Evolutionary conservation across 805 yeast species (phyloP).

Genomic region (Starmerella geochares): DNA sequence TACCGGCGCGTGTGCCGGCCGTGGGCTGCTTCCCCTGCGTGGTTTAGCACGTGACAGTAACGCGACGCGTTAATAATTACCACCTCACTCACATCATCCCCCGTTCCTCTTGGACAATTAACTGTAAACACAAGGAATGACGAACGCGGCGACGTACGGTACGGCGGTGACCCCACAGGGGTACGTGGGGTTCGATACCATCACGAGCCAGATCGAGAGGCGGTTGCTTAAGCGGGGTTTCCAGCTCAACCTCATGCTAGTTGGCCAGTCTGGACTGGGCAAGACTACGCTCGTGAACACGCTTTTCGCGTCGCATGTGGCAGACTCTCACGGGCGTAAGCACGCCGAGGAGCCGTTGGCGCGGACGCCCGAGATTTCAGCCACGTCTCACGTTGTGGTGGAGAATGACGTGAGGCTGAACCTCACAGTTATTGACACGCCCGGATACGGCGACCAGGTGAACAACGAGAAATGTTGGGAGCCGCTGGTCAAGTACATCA

Average conservation of each 20-base stretch:
- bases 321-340: constrained; percentile 63
- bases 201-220: constrained; percentile 89
- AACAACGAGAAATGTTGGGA: constrained; percentile 96
- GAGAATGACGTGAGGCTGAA: constrained; percentile 84
- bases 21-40: too few relatives aligned
- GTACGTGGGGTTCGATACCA: constrained; percentile 94
- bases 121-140: background rate
- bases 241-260: constrained; percentile 87
- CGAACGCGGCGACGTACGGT: constrained; percentile 9
- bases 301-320: constrained; percentile 71
- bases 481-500: constrained; percentile 84
- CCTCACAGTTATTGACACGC: constrained; percentile 87
- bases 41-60: background rate
- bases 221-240: constrained; percentile 86
- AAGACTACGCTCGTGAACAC: constrained; percentile 88
- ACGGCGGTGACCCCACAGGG: constrained; percentile 41
- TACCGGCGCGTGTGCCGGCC: too few relatives aligned
- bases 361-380: constrained; percentile 71
- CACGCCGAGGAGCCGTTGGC: constrained; percentile 60
- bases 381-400: constrained; percentile 40
- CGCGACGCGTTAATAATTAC: constrained; percentile 5
- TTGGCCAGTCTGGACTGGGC: constrained; percentile 85
- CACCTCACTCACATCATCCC: background rate
- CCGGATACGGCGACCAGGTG: constrained; percentile 96
- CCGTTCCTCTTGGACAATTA: background rate